phyloP scores from a whole-genome alignment of 371 early-diverging fungal species.

The Ecytonucleospora hepatopenaei region DNA sequence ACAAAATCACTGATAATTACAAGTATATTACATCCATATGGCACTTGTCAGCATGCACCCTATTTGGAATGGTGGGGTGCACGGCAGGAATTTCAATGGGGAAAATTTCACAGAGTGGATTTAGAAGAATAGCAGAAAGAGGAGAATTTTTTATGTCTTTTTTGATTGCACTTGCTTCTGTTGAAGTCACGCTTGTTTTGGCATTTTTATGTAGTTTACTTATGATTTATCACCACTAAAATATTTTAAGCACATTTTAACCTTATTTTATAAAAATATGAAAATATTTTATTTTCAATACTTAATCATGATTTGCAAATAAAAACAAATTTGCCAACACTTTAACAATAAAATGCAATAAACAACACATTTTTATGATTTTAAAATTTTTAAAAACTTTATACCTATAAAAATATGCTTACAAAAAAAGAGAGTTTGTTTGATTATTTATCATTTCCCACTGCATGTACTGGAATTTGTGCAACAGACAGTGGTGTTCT shows the following conservation, averaged over 20 bases:
- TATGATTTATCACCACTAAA: constrained; percentile 3
- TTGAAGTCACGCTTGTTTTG: constrained; percentile 23
- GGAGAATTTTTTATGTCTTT: constrained; percentile 8
- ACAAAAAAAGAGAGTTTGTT: too few species aligned
- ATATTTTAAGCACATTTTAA: neutral
- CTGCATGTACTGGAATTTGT: too few species aligned
- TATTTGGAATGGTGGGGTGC: constrained; percentile 14
- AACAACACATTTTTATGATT: too few species aligned
- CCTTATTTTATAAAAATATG: neutral
- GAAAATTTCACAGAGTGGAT: constrained; percentile 9
- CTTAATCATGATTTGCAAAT: neutral
- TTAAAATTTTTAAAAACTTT: too few species aligned
- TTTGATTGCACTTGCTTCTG: constrained; percentile 10
- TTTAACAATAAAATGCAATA: too few species aligned
- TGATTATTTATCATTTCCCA: too few species aligned
- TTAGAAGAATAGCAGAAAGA: constrained; percentile 9
- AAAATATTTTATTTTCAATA: neutral
- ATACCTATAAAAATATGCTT: too few species aligned
- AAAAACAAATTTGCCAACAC: too few species aligned
- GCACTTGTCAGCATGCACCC: constrained; percentile 1
- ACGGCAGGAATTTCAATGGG: constrained; percentile 17
- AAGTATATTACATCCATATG: neutral
- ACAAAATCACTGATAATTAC: neutral
- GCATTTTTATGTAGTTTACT: constrained; percentile 19
- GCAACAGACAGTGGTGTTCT: too few species aligned